Evolutionary conservation across 345 rosid genomes (phyloP).

Genomic region (Turnera subulata): DNA sequence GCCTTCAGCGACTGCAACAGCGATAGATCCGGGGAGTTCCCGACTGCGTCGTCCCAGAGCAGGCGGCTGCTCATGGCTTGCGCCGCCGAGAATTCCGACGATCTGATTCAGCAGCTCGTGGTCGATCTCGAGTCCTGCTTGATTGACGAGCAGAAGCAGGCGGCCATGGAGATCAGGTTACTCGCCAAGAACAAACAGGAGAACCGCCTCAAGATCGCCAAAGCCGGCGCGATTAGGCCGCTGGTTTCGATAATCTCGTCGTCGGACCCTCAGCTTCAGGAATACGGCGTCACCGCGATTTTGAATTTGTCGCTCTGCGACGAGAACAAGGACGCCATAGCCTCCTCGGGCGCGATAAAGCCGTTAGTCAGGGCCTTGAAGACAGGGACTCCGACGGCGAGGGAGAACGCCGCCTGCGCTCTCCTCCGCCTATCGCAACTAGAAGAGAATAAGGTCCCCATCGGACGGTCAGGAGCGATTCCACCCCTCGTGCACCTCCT

Average conservation of each 20-base stretch:
- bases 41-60: conserved; percentile 58
- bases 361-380: conserved; percentile 71
- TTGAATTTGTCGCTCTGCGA: conserved; percentile 89
- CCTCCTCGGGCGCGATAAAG: conserved; percentile 80
- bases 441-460: conserved; percentile 69
- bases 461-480: conserved; percentile 95
- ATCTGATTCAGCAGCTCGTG: conserved; percentile 66
- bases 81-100: conserved; percentile 36
- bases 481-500: conserved; percentile 62
- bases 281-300: conserved; percentile 90
- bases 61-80: conserved; percentile 64
- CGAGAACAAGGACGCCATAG: conserved; percentile 73
- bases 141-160: conserved; percentile 81
- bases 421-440: conserved; percentile 81
- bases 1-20: conserved; percentile 96
- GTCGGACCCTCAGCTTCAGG: conserved; percentile 75
- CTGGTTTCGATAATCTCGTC: conserved; percentile 57
- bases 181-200: conserved; percentile 87
- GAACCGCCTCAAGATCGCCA: conserved; percentile 76
- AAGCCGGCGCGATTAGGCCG: conserved; percentile 83
- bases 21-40: conserved; percentile 91
- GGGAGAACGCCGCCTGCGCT: conserved; percentile 94
- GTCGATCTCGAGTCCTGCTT: conserved; percentile 63
- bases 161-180: conserved; percentile 94
- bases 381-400: conserved; percentile 68